Evolutionary conservation across 495 filamentous ascomycete genomes (phyloP).

Genomic region (Penicillium robsamsonii): DNA sequence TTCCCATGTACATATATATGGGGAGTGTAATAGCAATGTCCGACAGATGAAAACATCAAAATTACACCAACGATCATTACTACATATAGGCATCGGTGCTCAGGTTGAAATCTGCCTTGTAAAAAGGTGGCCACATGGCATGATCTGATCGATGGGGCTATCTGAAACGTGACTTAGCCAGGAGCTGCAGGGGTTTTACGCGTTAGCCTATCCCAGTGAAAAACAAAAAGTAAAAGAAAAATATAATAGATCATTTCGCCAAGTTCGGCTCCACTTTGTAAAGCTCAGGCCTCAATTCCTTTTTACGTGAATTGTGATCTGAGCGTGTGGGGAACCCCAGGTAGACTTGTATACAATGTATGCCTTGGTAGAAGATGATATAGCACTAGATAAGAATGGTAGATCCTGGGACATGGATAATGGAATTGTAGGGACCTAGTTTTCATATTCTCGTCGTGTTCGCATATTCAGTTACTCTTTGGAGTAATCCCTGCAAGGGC

Average conservation of each 20-base stretch:
- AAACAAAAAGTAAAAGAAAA: background rate
- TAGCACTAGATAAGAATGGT: background rate
- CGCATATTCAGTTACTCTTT: background rate
- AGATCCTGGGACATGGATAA: background rate
- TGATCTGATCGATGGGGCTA: conserved; percentile 11
- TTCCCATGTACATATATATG: no score
- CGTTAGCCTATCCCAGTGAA: background rate
- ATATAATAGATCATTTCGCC: background rate
- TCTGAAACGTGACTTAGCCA: conserved; percentile 1
- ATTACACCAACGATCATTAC: background rate
- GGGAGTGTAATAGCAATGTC: no score
- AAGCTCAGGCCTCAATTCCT: background rate
- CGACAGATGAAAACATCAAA: no score
- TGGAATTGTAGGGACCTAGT: background rate
- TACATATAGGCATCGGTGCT: background rate
- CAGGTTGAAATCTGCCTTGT: conserved; percentile 1
- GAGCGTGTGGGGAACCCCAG: background rate
- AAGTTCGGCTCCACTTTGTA: background rate
- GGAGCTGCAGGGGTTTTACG: background rate
- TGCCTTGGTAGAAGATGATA: background rate
- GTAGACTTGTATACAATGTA: background rate
- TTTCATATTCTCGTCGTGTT: background rate
- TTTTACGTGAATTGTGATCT: background rate
- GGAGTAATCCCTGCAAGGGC: background rate
- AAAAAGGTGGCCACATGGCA: conserved; percentile 8